Evolutionary conservation across 2,329 filamentous ascomycete genomes (phyloP).

Genomic region (Golovinomyces cichoracearum): DNA sequence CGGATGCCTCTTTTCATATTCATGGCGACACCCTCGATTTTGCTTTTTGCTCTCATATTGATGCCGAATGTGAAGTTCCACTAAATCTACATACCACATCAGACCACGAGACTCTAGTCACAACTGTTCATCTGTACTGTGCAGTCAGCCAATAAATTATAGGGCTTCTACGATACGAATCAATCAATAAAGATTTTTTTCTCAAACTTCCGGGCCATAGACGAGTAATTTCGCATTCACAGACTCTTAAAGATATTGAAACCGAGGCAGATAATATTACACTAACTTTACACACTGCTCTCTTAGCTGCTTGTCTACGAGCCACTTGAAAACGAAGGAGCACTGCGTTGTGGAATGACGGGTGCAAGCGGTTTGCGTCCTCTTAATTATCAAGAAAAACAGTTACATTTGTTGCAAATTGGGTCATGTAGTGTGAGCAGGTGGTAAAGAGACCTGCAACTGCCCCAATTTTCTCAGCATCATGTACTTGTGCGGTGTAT

Average conservation of each 20-base stretch:
- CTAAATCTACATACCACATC: neutral
- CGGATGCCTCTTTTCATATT: neutral
- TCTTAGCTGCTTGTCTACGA: neutral
- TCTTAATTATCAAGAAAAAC: neutral
- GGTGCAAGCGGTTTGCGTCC: too few relatives aligned
- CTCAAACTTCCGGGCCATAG: neutral
- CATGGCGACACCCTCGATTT: neutral
- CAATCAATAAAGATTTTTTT: neutral
- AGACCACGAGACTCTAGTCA: neutral
- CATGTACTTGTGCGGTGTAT: neutral
- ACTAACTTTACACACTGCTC: neutral
- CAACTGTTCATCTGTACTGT: neutral
- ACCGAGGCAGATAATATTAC: neutral
- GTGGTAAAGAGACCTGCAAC: neutral
- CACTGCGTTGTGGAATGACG: neutral
- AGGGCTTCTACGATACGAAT: neutral
- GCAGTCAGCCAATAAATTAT: too few relatives aligned
- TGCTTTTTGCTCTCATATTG: neutral
- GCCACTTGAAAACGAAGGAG: neutral
- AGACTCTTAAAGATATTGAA: neutral
- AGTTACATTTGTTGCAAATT: too few relatives aligned
- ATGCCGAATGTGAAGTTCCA: neutral
- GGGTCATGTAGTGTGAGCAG: too few relatives aligned
- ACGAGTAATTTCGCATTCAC: neutral
- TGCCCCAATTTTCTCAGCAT: neutral